These are phyloP conservation scores for Globisporangium echinulatum DNA, from an alignment of 352 stramenopile genomes.

Conservation along the genomic window DNA sequence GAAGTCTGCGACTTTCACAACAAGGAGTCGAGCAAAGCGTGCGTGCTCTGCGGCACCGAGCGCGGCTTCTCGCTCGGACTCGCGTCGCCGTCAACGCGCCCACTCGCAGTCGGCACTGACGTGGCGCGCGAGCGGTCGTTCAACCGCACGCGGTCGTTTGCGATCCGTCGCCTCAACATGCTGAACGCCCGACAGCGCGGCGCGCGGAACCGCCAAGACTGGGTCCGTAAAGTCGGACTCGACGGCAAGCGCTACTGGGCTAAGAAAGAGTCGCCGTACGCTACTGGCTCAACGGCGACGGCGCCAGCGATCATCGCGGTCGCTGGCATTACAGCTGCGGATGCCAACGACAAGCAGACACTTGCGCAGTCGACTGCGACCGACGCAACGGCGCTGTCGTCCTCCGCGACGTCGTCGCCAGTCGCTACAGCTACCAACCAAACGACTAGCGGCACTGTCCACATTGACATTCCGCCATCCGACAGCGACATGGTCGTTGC, in stretches of 20 bases:
- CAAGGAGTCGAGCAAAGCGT: slow-evolving; percentile 69
- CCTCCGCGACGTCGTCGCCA: slow-evolving; percentile 5
- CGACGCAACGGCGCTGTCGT: slow-evolving; percentile 14
- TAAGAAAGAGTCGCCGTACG: slow-evolving; percentile 57
- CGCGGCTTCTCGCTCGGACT: slow-evolving; percentile 71
- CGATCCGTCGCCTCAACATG: slow-evolving; percentile 85
- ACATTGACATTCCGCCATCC: slow-evolving; percentile 34
- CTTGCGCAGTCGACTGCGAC: slow-evolving; percentile 7
- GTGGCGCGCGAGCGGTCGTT: slow-evolving; percentile 54
- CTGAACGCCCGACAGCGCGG: slow-evolving; percentile 76
- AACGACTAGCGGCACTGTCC: slow-evolving; percentile 7
- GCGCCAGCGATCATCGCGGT: slow-evolving; percentile 5
- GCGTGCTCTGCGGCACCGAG: slow-evolving; percentile 79
- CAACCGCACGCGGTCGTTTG: slow-evolving; percentile 82
- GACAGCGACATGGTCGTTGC: slow-evolving; percentile 39
- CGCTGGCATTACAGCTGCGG: background rate
- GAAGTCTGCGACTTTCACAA: slow-evolving; percentile 88
- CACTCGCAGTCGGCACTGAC: slow-evolving; percentile 35
- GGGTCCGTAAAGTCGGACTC: slow-evolving; percentile 73
- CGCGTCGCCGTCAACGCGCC: slow-evolving; percentile 29
- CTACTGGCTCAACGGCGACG: background rate
- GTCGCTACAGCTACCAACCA: background rate
- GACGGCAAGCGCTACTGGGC: slow-evolving; percentile 84
- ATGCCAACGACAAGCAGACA: slow-evolving; percentile 11
- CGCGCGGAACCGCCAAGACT: slow-evolving; percentile 75